Evolutionary conservation across 768 basidiomycete genomes (phyloP).

Genomic region (Collybia mongolica): DNA sequence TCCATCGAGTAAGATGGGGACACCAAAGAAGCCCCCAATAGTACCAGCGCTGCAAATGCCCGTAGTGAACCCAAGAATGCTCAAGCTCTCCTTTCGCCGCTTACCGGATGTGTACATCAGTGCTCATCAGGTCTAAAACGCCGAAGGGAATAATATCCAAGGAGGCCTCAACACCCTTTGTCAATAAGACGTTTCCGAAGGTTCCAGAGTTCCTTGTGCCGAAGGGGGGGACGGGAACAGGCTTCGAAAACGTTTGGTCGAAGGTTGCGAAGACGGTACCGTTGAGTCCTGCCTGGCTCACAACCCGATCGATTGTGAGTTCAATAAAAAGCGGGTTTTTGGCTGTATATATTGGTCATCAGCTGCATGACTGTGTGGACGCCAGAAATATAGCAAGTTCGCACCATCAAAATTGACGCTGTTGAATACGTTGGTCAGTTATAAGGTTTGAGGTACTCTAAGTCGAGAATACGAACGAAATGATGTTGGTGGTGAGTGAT

Average conservation of each 20-base stretch:
- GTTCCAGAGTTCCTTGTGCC: conserved; percentile 57
- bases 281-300: conserved; percentile 46
- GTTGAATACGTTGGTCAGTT: background rate
- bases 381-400: background rate
- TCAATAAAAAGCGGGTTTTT: conserved; percentile 45
- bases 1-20: conserved; percentile 33
- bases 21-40: conserved; percentile 28
- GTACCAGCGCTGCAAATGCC: conserved; percentile 24
- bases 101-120: conserved; percentile 37
- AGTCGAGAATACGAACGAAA: conserved; percentile 18
- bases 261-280: conserved; percentile 58
- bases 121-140: conserved; percentile 46
- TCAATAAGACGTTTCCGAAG: conserved; percentile 55
- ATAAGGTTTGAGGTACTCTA: background rate
- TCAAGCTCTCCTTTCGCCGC: conserved; percentile 2
- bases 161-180: conserved; percentile 46
- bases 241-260: conserved; percentile 51
- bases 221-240: conserved; percentile 48
- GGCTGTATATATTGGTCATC: conserved; percentile 20
- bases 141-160: conserved; percentile 55
- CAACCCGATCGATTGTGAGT: conserved; percentile 42
- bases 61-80: background rate
- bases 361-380: background rate
- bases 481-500: conserved; percentile 30
- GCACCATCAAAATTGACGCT: conserved; percentile 38